phyloP scores from a whole-genome alignment of 148 eudicot species.

The Pharnaceum exiguum region DNA sequence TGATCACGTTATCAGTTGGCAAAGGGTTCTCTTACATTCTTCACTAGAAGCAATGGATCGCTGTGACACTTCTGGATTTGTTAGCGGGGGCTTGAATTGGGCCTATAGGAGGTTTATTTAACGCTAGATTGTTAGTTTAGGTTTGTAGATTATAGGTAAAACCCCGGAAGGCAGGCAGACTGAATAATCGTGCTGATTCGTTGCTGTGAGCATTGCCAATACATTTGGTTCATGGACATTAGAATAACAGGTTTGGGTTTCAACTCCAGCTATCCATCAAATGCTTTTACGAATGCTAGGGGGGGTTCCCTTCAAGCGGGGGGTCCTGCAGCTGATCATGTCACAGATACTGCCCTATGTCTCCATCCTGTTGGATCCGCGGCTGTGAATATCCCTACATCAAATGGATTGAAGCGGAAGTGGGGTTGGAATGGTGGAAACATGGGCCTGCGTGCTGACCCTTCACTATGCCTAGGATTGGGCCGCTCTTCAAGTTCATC shows the following conservation, averaged over 20 bases:
- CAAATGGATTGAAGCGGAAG: slow-evolving; percentile 70
- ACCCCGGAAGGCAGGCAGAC: slow-evolving; percentile 74
- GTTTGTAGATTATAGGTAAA: slow-evolving; percentile 38
- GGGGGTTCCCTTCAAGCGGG: slow-evolving; percentile 41
- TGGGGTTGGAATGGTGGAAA: slow-evolving; percentile 41
- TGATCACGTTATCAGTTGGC: slow-evolving; percentile 17
- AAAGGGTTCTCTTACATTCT: slow-evolving; percentile 9
- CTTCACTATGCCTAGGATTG: slow-evolving; percentile 47
- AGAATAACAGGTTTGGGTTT: slow-evolving; percentile 37
- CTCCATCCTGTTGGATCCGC: slow-evolving; percentile 50
- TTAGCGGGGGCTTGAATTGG: slow-evolving; percentile 85
- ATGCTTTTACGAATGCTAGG: slow-evolving; percentile 41
- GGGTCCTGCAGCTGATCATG: slow-evolving; percentile 33
- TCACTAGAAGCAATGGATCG: slow-evolving; percentile 67
- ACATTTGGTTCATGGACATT: slow-evolving; percentile 59
- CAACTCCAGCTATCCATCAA: slow-evolving; percentile 28
- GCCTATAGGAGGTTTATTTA: slow-evolving; percentile 37
- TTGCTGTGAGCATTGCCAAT: slow-evolving; percentile 29
- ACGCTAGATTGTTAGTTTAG: slow-evolving; percentile 38
- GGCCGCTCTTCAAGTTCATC: slow-evolving; percentile 84
- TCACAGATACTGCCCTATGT: slow-evolving; percentile 56
- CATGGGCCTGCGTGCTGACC: slow-evolving; percentile 23
- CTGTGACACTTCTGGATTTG: slow-evolving; percentile 93
- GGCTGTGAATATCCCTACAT: slow-evolving; percentile 22
- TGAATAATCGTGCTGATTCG: slow-evolving; percentile 47